phyloP scores from a whole-genome alignment of 805 yeast genomes.

The Wickerhamiella alocasiicola region DNA sequence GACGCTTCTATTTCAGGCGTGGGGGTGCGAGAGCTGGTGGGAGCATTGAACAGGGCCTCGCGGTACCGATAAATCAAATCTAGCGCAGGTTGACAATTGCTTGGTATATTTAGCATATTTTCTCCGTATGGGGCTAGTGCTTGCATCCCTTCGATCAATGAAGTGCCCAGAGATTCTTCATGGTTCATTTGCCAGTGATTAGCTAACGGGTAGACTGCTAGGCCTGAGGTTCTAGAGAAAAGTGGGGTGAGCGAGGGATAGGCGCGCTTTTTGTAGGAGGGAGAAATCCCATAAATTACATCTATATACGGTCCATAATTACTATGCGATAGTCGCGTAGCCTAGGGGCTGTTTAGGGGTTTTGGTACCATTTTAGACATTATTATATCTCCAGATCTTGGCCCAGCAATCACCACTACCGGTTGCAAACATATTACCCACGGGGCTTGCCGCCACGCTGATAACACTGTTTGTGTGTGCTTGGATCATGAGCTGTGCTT shows the following conservation, averaged over 20 bases:
- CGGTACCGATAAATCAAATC: slow-evolving; percentile 6
- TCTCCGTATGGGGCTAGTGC: neutral
- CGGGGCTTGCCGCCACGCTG: slow-evolving; percentile 81
- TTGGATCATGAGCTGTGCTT: slow-evolving; percentile 87
- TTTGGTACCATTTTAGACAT: neutral
- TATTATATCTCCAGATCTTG: slow-evolving; percentile 69
- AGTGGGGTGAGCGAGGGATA: too few species aligned
- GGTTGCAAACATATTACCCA: slow-evolving; percentile 85
- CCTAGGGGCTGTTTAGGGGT: too few species aligned
- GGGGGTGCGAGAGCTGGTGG: neutral
- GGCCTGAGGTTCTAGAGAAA: too few species aligned
- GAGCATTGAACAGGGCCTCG: slow-evolving; percentile 1
- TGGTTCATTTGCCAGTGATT: neutral
- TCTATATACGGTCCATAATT: too few species aligned
- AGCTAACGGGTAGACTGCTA: too few species aligned
- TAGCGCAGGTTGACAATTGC: slow-evolving; percentile 1
- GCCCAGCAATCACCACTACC: slow-evolving; percentile 98
- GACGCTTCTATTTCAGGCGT: neutral
- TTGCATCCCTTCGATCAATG: slow-evolving; percentile 2
- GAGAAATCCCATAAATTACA: too few species aligned
- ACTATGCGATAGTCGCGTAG: too few species aligned
- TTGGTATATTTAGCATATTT: neutral
- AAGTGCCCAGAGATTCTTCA: slow-evolving; percentile 6
- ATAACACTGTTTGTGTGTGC: slow-evolving; percentile 95
- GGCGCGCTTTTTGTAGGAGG: too few species aligned